These are phyloP conservation scores for Pseudogymnoascus sp. DNA, from an alignment of 2,329 filamentous ascomycete genomes.

Conservation along the genomic window DNA sequence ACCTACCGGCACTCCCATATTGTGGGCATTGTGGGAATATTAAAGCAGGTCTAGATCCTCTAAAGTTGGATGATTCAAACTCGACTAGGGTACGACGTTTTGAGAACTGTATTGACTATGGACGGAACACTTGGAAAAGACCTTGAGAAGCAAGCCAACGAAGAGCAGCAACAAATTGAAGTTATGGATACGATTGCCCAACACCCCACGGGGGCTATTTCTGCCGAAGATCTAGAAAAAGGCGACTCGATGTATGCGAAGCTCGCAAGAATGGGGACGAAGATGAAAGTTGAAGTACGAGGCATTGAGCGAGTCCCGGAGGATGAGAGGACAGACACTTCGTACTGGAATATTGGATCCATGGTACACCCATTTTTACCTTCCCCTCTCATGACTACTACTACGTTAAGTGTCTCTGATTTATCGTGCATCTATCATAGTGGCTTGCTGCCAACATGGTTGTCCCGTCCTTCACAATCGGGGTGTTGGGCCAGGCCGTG, in stretches of 20 bases:
- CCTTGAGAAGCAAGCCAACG: background rate
- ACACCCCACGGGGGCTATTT: background rate
- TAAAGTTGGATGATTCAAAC: background rate
- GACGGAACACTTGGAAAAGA: background rate
- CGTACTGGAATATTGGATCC: slow-evolving; percentile 58
- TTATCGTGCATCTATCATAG: slow-evolving; percentile 29
- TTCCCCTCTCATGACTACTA: background rate
- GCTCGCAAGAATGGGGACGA: slow-evolving; percentile 53
- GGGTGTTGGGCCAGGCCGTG: slow-evolving; percentile 57
- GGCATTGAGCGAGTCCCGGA: slow-evolving; percentile 68
- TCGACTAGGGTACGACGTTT: background rate
- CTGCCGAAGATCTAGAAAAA: background rate
- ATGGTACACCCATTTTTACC: slow-evolving; percentile 44
- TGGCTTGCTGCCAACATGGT: slow-evolving; percentile 76
- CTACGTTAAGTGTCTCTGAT: slow-evolving; percentile 9
- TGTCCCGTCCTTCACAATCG: slow-evolving; percentile 67
- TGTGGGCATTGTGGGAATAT: background rate
- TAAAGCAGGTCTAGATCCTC: background rate
- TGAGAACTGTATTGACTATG: background rate
- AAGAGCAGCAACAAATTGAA: background rate
- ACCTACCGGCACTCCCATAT: background rate
- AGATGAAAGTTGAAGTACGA: slow-evolving; percentile 61
- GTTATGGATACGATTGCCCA: background rate
- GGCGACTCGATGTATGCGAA: slow-evolving; percentile 48
- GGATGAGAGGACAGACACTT: slow-evolving; percentile 57